Percentiles rank a stretch among this genome's conserved stretches.
Conservation (phyloP, 73 alveolate species). For the Tetrahymena thermophila region DNA sequence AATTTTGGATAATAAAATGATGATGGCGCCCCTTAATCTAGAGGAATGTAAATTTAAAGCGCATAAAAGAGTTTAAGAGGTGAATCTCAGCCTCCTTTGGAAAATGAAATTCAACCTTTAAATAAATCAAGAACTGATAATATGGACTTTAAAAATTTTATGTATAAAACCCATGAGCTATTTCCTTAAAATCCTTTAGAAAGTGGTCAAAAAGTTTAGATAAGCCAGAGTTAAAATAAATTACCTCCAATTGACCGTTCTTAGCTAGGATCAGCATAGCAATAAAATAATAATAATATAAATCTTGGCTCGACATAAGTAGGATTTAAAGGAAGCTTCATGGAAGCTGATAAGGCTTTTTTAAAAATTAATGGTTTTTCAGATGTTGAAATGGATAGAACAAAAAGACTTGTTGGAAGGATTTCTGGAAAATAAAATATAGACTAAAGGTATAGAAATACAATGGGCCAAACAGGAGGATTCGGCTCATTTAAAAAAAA, state of each 20-base stretch:
- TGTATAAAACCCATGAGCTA: neutral
- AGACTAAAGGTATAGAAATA: conserved; percentile 25
- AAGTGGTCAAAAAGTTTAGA: neutral
- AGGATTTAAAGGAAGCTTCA: neutral
- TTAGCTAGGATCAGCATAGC: neutral
- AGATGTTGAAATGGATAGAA: conserved; percentile 22
- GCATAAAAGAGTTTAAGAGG: neutral
- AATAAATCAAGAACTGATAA: neutral
- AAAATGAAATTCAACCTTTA: neutral
- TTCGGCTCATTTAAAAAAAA: conserved; percentile 13
- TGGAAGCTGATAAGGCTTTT: neutral
- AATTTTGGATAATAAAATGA: neutral
- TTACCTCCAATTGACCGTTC: neutral
- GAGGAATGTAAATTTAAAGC: neutral
- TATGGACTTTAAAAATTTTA: neutral
- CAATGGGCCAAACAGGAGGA: conserved; percentile 30
- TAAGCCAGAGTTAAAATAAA: neutral
- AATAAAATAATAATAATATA: neutral
- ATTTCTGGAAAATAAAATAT: conserved; percentile 30
- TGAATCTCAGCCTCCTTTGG: neutral
- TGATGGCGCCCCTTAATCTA: neutral
- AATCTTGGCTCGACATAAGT: neutral
- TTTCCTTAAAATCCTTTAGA: neutral
- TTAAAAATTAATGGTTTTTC: neutral
- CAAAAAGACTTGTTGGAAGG: conserved; percentile 23